phyloP scores from a whole-genome alignment of 129 eudicot species.

The Mikania micrantha region DNA sequence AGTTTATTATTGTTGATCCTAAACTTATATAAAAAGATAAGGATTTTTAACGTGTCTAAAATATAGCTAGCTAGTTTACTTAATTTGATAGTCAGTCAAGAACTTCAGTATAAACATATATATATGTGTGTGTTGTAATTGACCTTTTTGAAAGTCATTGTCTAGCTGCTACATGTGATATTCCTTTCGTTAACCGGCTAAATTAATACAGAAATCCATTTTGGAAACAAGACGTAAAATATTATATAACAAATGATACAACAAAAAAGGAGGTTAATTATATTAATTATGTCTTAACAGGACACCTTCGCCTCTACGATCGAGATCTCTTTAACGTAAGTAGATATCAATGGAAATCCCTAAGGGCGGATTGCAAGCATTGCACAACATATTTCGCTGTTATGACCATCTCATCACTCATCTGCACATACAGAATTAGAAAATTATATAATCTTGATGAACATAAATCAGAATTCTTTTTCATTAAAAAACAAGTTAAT shows the following conservation, averaged over 20 bases:
- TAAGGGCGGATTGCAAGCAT: slow-evolving; percentile 19
- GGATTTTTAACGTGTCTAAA: too few species aligned
- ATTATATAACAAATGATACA: slow-evolving; percentile 15
- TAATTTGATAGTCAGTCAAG: too few species aligned
- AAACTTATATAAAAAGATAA: too few species aligned
- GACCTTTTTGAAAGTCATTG: too few species aligned
- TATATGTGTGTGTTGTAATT: too few species aligned
- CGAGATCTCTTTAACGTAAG: slow-evolving; percentile 1
- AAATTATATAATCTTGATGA: not conserved
- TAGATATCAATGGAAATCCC: slow-evolving; percentile 9
- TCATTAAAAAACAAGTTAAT: too few species aligned
- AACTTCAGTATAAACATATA: too few species aligned
- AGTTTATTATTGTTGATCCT: too few species aligned
- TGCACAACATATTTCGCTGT: slow-evolving; percentile 14
- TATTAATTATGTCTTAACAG: too few species aligned
- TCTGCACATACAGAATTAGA: slow-evolving; percentile 8
- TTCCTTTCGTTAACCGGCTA: not conserved
- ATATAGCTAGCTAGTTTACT: too few species aligned
- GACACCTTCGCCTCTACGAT: not conserved
- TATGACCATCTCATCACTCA: slow-evolving; percentile 16
- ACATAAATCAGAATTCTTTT: not conserved
- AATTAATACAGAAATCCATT: not conserved
- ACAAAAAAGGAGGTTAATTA: not conserved
- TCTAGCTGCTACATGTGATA: not conserved
- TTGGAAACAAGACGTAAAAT: not conserved